phyloP scores from a whole-genome alignment of 805 yeast genomes.

The Citeromyces matritensis region DNA sequence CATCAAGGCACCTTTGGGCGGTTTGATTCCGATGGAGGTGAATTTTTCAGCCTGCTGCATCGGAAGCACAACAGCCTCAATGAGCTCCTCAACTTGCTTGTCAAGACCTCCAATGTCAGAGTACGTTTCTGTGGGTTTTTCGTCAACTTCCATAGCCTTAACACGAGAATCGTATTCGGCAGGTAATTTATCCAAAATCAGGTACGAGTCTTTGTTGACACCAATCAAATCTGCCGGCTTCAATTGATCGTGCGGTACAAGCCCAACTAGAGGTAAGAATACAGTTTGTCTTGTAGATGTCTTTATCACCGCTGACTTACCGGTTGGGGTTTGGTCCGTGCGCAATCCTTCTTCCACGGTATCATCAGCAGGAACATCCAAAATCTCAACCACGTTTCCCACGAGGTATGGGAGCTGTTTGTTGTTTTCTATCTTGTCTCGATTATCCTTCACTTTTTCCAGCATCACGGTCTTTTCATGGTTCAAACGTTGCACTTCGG shows the following conservation, averaged over 20 bases:
- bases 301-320: slow-evolving; percentile 96
- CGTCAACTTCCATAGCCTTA: slow-evolving; percentile 98
- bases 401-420: slow-evolving; percentile 92
- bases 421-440: slow-evolving; percentile 90
- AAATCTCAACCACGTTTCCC: slow-evolving; percentile 89
- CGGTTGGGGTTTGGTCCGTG: slow-evolving; percentile 84
- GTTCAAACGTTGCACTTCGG: slow-evolving; percentile 77
- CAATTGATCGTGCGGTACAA: slow-evolving; percentile 81
- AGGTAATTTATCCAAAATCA: slow-evolving; percentile 86
- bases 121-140: slow-evolving; percentile 94
- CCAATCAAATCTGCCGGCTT: slow-evolving; percentile 98
- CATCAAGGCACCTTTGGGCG: slow-evolving; percentile 93
- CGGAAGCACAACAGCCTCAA: slow-evolving; percentile 96
- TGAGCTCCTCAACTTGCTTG: slow-evolving; percentile 95
- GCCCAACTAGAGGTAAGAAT: slow-evolving; percentile 87
- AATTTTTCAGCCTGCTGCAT: slow-evolving; percentile 98
- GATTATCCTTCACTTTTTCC: slow-evolving; percentile 89
- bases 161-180: slow-evolving; percentile 96
- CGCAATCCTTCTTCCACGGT: slow-evolving; percentile 90
- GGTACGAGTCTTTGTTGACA: slow-evolving; percentile 91
- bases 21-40: slow-evolving; percentile 84
- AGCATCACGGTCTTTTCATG: slow-evolving; percentile 91
- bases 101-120: slow-evolving; percentile 97
- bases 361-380: slow-evolving; percentile 77
- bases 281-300: slow-evolving; percentile 97